Percentiles rank a stretch among this genome's conserved stretches.
Conservation (phyloP, 2,329 filamentous ascomycete species). For the Leptodontidium sp. region DNA sequence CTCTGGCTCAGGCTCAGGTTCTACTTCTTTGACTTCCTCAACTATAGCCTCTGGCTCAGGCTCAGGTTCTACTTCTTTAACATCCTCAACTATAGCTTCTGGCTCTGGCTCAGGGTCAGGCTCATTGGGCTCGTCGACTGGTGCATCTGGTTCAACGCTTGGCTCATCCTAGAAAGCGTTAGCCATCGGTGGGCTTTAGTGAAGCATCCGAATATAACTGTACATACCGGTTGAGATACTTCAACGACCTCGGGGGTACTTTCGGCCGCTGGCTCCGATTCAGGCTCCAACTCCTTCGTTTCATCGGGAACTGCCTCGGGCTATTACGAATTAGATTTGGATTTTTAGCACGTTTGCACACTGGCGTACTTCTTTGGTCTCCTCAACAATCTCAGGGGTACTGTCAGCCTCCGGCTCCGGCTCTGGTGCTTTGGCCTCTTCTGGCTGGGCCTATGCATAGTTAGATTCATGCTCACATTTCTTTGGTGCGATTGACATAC, state of each 20-base stretch:
- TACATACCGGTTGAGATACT: neutral
- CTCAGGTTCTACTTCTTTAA: neutral
- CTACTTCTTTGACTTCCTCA: slow-evolving; percentile 15
- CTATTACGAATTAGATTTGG: neutral
- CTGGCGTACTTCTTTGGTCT: neutral
- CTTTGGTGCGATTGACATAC: neutral
- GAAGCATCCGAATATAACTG: neutral
- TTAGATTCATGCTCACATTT: neutral
- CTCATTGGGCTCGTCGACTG: neutral
- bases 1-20: neutral
- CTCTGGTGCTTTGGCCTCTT: neutral
- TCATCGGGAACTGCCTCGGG: neutral
- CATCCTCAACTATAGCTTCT: slow-evolving; percentile 10
- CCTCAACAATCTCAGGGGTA: neutral
- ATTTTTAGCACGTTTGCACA: neutral
- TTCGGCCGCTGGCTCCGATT: neutral
- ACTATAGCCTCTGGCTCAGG: neutral
- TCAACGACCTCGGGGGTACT: neutral
- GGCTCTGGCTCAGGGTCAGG: neutral
- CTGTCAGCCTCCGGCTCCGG: neutral
- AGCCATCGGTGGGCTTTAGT: neutral
- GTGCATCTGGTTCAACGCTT: neutral
- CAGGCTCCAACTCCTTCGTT: slow-evolving; percentile 14
- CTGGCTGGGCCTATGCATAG: neutral
- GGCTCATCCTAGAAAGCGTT: slow-evolving; percentile 1